Evolutionary conservation across 306 rosid species (phyloP).

Genomic region (Dalbergia cochinchinensis): DNA sequence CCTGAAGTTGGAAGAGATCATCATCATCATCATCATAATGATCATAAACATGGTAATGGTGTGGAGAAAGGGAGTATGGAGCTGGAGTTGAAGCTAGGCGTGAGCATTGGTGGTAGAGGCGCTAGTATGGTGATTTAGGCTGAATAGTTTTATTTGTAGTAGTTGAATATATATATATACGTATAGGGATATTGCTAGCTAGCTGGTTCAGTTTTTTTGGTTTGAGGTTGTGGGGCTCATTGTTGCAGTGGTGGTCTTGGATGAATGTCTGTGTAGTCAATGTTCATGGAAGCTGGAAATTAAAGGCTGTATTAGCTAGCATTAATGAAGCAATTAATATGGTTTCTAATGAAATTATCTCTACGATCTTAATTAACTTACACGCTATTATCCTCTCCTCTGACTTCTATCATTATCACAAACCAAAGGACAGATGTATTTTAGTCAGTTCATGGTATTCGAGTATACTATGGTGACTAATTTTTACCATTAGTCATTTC

Average conservation of each 20-base stretch:
- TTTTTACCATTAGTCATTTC: background rate
- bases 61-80: slow-evolving; percentile 23
- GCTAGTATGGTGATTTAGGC: slow-evolving; percentile 28
- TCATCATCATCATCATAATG: background rate
- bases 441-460: too few relatives aligned
- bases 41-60: background rate
- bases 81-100: slow-evolving; percentile 62
- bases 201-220: background rate
- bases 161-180: background rate
- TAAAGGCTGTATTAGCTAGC: background rate
- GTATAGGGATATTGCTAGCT: background rate
- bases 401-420: background rate
- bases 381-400: background rate
- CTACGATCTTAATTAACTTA: too few relatives aligned
- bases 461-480: background rate
- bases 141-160: background rate
- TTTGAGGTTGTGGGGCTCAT: background rate
- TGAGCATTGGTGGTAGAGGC: slow-evolving; percentile 4
- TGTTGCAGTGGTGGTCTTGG: background rate
- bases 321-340: background rate
- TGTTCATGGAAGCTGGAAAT: background rate
- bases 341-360: background rate
- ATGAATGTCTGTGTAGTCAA: background rate
- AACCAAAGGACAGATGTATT: background rate
- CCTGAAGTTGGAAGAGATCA: background rate